phyloP scores from a whole-genome alignment of 108 stramenopile genomes.

The Skeletonema marinoi region DNA sequence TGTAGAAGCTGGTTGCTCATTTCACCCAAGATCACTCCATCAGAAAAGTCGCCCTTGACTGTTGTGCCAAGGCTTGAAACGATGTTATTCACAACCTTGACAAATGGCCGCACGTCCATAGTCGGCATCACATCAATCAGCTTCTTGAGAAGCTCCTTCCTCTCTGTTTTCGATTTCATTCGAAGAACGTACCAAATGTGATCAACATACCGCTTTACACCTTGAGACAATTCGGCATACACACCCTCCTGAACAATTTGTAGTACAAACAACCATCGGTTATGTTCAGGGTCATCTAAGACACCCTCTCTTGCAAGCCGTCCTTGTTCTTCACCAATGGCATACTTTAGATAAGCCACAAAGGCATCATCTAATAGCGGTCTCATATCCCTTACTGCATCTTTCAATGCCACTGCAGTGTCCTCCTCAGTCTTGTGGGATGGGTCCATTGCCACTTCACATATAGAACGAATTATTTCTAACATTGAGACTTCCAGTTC shows the following conservation, averaged over 20 bases:
- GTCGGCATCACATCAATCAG: constrained; percentile 88
- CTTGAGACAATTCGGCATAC: constrained; percentile 72
- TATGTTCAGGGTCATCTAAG: constrained; percentile 85
- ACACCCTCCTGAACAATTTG: constrained; percentile 91
- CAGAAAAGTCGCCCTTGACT: constrained; percentile 73
- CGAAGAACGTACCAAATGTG: constrained; percentile 81
- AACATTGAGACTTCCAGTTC: constrained; percentile 83
- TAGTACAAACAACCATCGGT: constrained; percentile 85
- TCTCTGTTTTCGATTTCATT: constrained; percentile 80
- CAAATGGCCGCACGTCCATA: constrained; percentile 88
- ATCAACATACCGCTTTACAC: constrained; percentile 80
- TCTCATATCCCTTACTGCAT: constrained; percentile 86
- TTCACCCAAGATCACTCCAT: constrained; percentile 62
- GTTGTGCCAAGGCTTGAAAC: constrained; percentile 77
- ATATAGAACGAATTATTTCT: constrained; percentile 85
- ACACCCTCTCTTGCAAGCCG: constrained; percentile 68
- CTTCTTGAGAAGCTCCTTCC: constrained; percentile 60
- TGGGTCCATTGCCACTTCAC: constrained; percentile 91
- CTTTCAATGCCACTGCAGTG: constrained; percentile 77
- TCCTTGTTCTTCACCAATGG: constrained; percentile 89
- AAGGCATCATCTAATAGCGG: constrained; percentile 85
- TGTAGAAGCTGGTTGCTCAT: constrained; percentile 88
- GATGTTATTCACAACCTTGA: constrained; percentile 87
- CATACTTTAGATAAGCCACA: constrained; percentile 89
- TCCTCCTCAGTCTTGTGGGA: constrained; percentile 78